Base-by-base conservation (phyloP, 2,329 filamentous ascomycete genomes). In the Cordyceps cateniannulata region DNA sequence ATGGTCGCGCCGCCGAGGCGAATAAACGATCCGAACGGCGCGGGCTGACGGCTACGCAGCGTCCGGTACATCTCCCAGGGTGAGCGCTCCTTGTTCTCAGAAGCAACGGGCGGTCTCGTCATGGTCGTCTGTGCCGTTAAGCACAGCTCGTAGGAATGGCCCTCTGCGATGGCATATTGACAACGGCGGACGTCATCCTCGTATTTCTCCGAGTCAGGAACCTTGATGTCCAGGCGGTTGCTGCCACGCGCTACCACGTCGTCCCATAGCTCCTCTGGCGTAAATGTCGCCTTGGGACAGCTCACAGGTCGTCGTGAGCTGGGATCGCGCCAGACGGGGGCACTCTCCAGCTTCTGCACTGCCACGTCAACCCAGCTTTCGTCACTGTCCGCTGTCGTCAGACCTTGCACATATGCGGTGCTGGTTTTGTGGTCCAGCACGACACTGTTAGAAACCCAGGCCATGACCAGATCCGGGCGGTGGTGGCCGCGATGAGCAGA, bases 81-180 rank as follows among this genome's bases (percentile, higher is more conserved):
- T 54, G 73, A 70, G 10, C 62, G 65, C 84, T 64, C 77, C 75
- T 56, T 73, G 71, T 48, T 79, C 77, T 24, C 86, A 51, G 65
- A 63, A 6, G 18, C 40, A 14, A 53, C 20, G 9, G 49, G 5
- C 0, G 76, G 72, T 2, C 75, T 75, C 22, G 70, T 80, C 65
- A 95, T 83, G 40, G 79, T 81, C 12, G 89, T 91, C 71, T 91
- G 86, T 53, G 86, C 86, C 0, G 91, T 96, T 8, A 96, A 81
- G 66, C 91, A 96, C 7, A 96, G 81, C 70, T 96, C 91, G 71
- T 96, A 96, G 0, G 90, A 92, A 64, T 93, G 86, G 16, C 91
- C 91, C 0, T 87, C 85, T 3, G 85, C 82, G 64, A 96, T 89
- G 63, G 84, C 81, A 5, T 84, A 80, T 68, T 93, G 88, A 68